phyloP scores from a whole-genome alignment of 106 monocot genomes.

The Hemerocallis citrina region DNA sequence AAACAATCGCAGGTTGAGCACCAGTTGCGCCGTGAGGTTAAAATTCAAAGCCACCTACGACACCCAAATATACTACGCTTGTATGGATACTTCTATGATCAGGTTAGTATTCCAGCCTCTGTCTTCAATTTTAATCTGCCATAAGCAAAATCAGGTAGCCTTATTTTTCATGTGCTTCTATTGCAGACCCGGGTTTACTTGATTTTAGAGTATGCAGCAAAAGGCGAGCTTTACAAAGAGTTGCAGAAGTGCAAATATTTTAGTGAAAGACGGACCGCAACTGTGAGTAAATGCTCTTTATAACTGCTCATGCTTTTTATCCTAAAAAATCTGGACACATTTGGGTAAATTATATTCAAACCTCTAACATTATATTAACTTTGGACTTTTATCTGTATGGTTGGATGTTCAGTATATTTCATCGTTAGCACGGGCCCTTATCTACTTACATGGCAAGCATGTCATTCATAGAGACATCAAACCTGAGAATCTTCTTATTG shows the following conservation, averaged over 20 bases:
- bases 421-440: constrained; percentile 76
- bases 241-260: constrained; percentile 91
- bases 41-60: constrained; percentile 92
- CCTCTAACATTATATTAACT: too few relatives aligned
- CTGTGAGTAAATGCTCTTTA: constrained; percentile 38
- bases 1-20: constrained; percentile 96
- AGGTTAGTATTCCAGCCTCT: constrained; percentile 31
- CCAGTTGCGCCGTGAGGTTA: constrained; percentile 84
- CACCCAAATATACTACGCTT: constrained; percentile 87
- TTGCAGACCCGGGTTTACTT: constrained; percentile 86
- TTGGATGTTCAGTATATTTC: constrained; percentile 59
- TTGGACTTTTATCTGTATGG: not conserved
- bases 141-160: not conserved
- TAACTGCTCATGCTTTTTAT: not conserved
- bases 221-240: constrained; percentile 98
- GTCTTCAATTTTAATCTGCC: not conserved
- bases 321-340: too few relatives aligned
- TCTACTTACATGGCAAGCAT: constrained; percentile 97
- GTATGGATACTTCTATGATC: constrained; percentile 96
- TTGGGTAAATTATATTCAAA: too few relatives aligned
- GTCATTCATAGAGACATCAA: constrained; percentile 99
- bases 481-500: constrained; percentile 93
- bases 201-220: constrained; percentile 91
- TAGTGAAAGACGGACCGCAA: constrained; percentile 87
- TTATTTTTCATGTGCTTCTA: not conserved